These are phyloP conservation scores for Neoconidiobolus thromboides DNA, from an alignment of 371 early-diverging fungal species.

Conservation along the genomic window DNA sequence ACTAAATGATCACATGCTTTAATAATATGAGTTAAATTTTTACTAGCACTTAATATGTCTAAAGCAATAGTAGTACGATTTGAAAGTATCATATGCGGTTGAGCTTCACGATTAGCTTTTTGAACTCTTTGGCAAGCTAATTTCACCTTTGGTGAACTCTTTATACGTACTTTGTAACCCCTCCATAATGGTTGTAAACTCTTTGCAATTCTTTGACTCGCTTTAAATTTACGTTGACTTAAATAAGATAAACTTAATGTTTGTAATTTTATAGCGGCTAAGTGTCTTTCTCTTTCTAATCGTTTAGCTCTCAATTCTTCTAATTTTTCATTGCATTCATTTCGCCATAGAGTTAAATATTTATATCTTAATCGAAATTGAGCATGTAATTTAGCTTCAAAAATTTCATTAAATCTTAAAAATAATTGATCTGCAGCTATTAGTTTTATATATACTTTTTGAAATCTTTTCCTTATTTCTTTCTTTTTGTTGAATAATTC, in stretches of 20 bases:
- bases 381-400: neutral
- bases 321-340: neutral
- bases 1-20: conserved; percentile 9
- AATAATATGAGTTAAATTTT: neutral
- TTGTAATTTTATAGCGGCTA: neutral
- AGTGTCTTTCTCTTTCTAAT: neutral
- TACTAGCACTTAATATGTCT: conserved; percentile 10
- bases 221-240: neutral
- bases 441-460: neutral
- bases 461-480: neutral
- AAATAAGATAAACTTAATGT: neutral
- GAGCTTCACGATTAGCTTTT: conserved; percentile 7
- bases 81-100: conserved; percentile 18
- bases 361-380: neutral
- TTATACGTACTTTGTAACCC: neutral
- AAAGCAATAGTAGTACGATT: conserved; percentile 19
- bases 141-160: neutral
- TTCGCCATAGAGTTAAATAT: neutral
- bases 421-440: neutral
- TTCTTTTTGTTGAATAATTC: neutral
- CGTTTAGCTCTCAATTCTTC: neutral
- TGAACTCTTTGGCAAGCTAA: conserved; percentile 9
- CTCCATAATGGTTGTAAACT: neutral
- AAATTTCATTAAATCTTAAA: neutral
- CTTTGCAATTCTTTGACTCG: neutral